Base-by-base conservation (phyloP, 768 basidiomycete genomes). In the Boletus reticuloceps region DNA sequence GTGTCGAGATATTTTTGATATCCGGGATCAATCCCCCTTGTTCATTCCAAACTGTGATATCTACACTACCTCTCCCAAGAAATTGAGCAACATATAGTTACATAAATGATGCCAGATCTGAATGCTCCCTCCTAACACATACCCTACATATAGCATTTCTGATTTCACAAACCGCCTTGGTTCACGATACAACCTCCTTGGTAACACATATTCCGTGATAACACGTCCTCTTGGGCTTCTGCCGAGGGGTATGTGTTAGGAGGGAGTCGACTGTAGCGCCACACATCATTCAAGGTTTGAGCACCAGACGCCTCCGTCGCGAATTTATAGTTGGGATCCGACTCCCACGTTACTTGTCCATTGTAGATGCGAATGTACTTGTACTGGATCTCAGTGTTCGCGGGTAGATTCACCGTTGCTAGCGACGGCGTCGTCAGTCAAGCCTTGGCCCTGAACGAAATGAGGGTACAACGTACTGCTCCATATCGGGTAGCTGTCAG, bases 281-380 rank as follows among this genome's bases (percentile, higher is more conserved):
- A 82, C 12, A 66, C 59, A 55, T 81, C 80, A 44, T 73, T 71
- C 51, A 70, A 42, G 14, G 63, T 72, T 56, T 59, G 63, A 17
- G 71, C 63, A 1, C 80, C 81, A 27, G 69, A 71, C 1, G 74
- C 67, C 2, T 78, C 80, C 12, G 85, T 83, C 0, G 74, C 80
- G 62, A 84, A 65, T 29, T 60, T 61, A 56, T 76, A 79, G 65
- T 88, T 86, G 31, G 86, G 85, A 64, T 85, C 86, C 22, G 78
- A 72, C 71, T 89, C 85, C 89, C 88, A 91, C 13, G 81, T 85
- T 36, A 86, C 74, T 11, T 63, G 62, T 5, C 79, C 83, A 49
- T 82, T 82, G 64, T 70, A 56, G 55, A 78, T 86, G 51, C 81
- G 75, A 62, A 89, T 80, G 67, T 85, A 91, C 69, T 90, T 90